Base-by-base conservation (phyloP, 225 moss, liverwort and hornwort genomes). In the Marchantia paleacea region DNA sequence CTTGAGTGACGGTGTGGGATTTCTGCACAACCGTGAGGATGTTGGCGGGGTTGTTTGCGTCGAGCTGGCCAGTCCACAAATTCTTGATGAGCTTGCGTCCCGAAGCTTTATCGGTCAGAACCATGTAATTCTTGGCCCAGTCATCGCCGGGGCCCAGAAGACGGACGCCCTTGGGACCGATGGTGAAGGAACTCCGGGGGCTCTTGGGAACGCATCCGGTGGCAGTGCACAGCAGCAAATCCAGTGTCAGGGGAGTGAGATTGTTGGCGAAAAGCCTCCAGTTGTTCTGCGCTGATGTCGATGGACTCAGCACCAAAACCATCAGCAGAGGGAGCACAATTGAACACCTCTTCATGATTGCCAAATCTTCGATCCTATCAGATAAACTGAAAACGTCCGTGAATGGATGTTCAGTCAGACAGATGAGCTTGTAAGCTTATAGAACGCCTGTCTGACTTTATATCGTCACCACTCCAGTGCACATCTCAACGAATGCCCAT, bases 31-130 rank as follows among this genome's bases (percentile, higher is more conserved):
- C 39, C 31, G 75, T 54, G 57, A 76, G 39, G 75, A 76, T 76
- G 29, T 76, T 76, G 75, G 75, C 75, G 30, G 28, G 28, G 57
- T 76, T 76, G 57, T 7, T 7, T 16, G 57, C 25, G 18, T 53
- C 75, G 75, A 76, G 28, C 75, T 76, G 75, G 28, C 75, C 75
- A 11, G 2, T 16, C 75, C 75, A 76, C 55, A 76, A 12, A 30
- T 15, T 53, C 55, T 22, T 58, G 14, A n/a, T 29, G 18, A 76
- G 28, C 75, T 76, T 57, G 14, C 53, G n/a, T n/a, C 75, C 75
- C 18, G 75, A 76, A 10, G 57, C 75, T 28, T 4, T 29, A 26
- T 76, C 75, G 12, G 11, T 22, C 28, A 76, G 55, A 30, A 55
- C 24, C 28, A 57, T 55, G 57, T 55, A 76, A 6, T 15, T 60